Evolutionary conservation across 805 yeast species (phyloP).

Genomic region (Cyberlindnera sargentensis): DNA sequence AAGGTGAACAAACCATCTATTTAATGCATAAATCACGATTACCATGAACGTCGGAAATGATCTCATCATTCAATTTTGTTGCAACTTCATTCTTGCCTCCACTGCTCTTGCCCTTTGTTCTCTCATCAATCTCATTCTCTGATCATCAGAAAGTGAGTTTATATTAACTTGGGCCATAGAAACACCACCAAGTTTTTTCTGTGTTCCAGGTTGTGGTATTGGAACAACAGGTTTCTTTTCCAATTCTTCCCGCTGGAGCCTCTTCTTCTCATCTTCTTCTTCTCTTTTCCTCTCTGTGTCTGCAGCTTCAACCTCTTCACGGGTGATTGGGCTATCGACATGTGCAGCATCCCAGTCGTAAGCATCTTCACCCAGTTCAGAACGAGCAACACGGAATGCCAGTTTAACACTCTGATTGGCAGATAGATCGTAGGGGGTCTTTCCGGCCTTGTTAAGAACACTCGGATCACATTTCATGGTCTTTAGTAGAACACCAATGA

Average conservation of each 20-base stretch:
- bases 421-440: constrained; percentile 64
- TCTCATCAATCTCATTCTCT: constrained; percentile 72
- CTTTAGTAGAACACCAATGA: constrained; percentile 53
- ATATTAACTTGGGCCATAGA: constrained; percentile 34
- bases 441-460: constrained; percentile 42
- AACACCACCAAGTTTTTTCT: constrained; percentile 24
- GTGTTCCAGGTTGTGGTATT: constrained; percentile 28
- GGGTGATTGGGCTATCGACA: constrained; percentile 52
- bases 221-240: constrained; percentile 22
- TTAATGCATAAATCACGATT: constrained; percentile 4
- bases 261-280: constrained; percentile 33
- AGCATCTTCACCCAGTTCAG: constrained; percentile 56
- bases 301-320: constrained; percentile 46
- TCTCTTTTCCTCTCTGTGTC: constrained; percentile 30
- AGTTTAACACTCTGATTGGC: constrained; percentile 37
- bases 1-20: constrained; percentile 27
- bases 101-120: constrained; percentile 97
- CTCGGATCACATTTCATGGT: constrained; percentile 70
- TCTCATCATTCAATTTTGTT: constrained; percentile 7
- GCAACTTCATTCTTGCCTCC: constrained; percentile 62
- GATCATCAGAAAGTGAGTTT: constrained; percentile 65
- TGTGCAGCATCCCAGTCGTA: constrained; percentile 66
- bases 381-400: constrained; percentile 64
- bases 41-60: background rate
- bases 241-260: constrained; percentile 36